Evolutionary conservation across 192 early-diverging fungal species (phyloP), one percentile per base, ranked within the genome.

Genomic region (Umbelopsis sp.): DNA sequence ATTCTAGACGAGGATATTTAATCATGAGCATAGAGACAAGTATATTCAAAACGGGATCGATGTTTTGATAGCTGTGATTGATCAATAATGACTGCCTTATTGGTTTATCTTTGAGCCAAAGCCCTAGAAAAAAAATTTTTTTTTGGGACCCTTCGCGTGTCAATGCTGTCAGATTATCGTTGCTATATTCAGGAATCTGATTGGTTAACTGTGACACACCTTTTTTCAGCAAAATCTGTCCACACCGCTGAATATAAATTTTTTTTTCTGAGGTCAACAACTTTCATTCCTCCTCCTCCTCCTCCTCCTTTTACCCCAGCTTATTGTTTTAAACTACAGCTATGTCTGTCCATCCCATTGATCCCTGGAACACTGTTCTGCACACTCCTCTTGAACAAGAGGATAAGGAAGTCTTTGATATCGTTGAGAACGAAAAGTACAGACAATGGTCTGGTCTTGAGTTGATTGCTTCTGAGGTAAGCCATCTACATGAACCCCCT

Each of bases 371-470:
- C 84, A 74, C 80, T 74, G 82, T 78, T 73, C 89, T 99, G 59
- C 98, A 99, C 91, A 92, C 88, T 53, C 70, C 96, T 66, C 92
- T 99, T 73, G 76, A 93, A 70, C 85, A 93, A 74, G 97, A 97
- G 52, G 98, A 99, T 79, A 91, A 89, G 59, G 96, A 96, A 75
- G 89, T 99, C 78, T 95, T 91, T 80, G 84, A 90, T 68, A 91
- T 99, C 66, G 91, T 99, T 78, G 93, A 98, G 85, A 87, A 96
- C 73, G 98, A 99, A 77, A 97, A 98, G 87, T 95, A 95, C 89
- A 86, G 98, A 71, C 97, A 99, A 85, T 99, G 90, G 88, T 94
- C 94, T 51, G 96, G 97, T 79, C 88, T 99, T 21, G 98, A 99
- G 85, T 86, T 99, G 65, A 99, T 99, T 77, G 98, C 98, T 62